Percentiles rank a stretch among this genome's conserved stretches.
These are phyloP conservation scores for Hymenoscyphus salicellus DNA, from an alignment of 2,329 filamentous ascomycete species.

Conservation along the genomic window DNA sequence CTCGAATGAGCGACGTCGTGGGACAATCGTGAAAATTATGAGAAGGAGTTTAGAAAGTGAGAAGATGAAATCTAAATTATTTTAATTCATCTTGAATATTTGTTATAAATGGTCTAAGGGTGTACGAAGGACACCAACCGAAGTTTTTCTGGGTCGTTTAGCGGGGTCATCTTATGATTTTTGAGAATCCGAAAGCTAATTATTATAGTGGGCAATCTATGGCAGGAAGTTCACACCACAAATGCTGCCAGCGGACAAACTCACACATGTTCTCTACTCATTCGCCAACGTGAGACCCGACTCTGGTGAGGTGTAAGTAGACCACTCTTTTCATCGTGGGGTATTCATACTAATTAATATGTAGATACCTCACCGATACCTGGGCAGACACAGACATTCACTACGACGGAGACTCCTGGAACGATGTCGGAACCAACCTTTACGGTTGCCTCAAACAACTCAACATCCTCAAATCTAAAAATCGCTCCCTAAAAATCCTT, in stretches of 20 bases:
- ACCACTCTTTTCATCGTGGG: neutral
- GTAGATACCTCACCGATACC: constrained; percentile 52
- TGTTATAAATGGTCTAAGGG: neutral
- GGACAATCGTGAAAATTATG: neutral
- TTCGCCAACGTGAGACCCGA: constrained; percentile 84
- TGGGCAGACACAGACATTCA: constrained; percentile 60
- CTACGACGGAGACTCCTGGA: constrained; percentile 66
- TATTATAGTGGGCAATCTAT: constrained; percentile 67
- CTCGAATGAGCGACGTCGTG: neutral
- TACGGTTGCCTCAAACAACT: constrained; percentile 90
- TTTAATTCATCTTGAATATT: neutral
- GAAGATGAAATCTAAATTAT: neutral
- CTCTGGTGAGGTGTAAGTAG: constrained; percentile 68
- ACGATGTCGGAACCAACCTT: constrained; percentile 72
- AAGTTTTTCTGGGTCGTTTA: too few relatives aligned
- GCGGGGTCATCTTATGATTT: neutral
- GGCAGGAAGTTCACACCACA: constrained; percentile 81
- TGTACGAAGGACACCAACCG: neutral
- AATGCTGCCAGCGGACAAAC: constrained; percentile 72
- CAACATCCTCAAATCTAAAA: constrained; percentile 74
- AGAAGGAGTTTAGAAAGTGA: too few relatives aligned
- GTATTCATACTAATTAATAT: constrained; percentile 11
- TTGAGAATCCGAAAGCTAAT: neutral
- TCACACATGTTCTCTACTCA: constrained; percentile 86
- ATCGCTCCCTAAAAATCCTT: constrained; percentile 80